These are phyloP conservation scores for Ambrosia trifida DNA, from an alignment of 129 eudicot genomes.

Conservation along the genomic window DNA sequence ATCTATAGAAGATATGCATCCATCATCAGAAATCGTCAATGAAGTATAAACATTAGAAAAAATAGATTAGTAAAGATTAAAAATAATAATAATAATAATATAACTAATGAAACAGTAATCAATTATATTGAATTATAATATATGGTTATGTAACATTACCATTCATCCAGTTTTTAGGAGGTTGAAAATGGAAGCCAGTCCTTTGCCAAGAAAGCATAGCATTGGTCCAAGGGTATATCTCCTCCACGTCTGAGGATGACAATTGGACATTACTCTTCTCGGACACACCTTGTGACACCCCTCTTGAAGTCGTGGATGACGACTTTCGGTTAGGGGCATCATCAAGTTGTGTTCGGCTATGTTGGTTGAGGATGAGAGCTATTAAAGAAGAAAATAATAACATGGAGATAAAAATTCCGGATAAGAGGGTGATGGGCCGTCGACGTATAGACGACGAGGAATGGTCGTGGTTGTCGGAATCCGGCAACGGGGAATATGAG, in stretches of 20 bases:
- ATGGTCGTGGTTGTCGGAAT: conserved; percentile 25
- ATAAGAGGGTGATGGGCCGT: conserved; percentile 32
- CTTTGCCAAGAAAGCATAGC: conserved; percentile 89
- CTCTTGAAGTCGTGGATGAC: conserved; percentile 43
- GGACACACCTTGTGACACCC: conserved; percentile 74
- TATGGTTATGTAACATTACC: conserved; percentile 38
- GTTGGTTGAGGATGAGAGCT: conserved; percentile 32
- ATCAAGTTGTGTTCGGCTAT: conserved; percentile 2
- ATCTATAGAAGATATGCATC: conserved; percentile 48
- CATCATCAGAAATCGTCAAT: conserved; percentile 32
- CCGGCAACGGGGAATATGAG: conserved; percentile 55
- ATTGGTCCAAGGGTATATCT: conserved; percentile 66
- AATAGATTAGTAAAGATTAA: conserved; percentile 21
- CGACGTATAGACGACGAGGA: conserved; percentile 31
- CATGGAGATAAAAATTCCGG: conserved; percentile 43
- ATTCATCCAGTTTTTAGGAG: conserved; percentile 91
- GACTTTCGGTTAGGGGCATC: conserved; percentile 19
- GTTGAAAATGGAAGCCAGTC: conserved; percentile 84
- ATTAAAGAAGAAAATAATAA: conserved; percentile 37
- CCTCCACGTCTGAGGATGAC: conserved; percentile 28
- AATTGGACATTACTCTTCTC: conserved; percentile 52
- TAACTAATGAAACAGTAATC: too few relatives aligned
- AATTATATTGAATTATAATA: too few relatives aligned
- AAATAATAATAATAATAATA: background rate
- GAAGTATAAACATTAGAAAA: conserved; percentile 7